Conservation (phyloP, 768 basidiomycete genomes). For the Paxillus ammoniavirescens region DNA sequence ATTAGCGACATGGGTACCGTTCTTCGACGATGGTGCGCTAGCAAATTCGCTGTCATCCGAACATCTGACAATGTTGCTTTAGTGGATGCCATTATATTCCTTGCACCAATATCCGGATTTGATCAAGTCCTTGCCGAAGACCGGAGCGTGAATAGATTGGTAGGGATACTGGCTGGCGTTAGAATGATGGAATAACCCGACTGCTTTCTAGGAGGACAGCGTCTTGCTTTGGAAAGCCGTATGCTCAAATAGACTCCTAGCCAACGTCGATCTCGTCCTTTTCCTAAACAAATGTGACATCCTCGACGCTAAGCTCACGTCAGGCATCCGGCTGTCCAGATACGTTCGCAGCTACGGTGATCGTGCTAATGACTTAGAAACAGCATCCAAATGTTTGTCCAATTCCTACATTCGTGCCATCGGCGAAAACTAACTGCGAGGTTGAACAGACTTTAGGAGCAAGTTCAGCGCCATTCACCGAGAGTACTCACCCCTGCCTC, state of each 20-base stretch:
- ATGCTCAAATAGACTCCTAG: conserved; percentile 68
- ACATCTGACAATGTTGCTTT: not conserved
- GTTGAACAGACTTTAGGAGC: conserved; percentile 53
- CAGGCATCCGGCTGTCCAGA: conserved; percentile 62
- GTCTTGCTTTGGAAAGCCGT: conserved; percentile 74
- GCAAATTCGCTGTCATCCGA: not conserved
- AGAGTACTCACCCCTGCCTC: conserved; percentile 69
- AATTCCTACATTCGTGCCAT: not conserved
- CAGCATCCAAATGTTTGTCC: conserved; percentile 60
- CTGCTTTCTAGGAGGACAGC: conserved; percentile 60
- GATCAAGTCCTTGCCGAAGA: conserved; percentile 56
- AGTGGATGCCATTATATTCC: conserved; percentile 53
- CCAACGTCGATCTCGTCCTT: conserved; percentile 68
- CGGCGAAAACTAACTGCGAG: not conserved
- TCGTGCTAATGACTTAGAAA: conserved; percentile 67
- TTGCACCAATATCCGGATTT: conserved; percentile 58
- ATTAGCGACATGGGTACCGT: conserved; percentile 52
- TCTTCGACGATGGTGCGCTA: conserved; percentile 49
- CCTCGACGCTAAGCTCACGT: conserved; percentile 58
- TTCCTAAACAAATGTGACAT: conserved; percentile 86
- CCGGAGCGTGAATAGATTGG: conserved; percentile 49
- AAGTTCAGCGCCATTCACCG: conserved; percentile 77
- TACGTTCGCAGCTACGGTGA: conserved; percentile 73
- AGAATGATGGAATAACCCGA: not conserved
- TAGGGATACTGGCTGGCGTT: conserved; percentile 17